These are phyloP conservation scores for Komagataella pastoris DNA, from an alignment of 805 yeast genomes.

Conservation along the genomic window DNA sequence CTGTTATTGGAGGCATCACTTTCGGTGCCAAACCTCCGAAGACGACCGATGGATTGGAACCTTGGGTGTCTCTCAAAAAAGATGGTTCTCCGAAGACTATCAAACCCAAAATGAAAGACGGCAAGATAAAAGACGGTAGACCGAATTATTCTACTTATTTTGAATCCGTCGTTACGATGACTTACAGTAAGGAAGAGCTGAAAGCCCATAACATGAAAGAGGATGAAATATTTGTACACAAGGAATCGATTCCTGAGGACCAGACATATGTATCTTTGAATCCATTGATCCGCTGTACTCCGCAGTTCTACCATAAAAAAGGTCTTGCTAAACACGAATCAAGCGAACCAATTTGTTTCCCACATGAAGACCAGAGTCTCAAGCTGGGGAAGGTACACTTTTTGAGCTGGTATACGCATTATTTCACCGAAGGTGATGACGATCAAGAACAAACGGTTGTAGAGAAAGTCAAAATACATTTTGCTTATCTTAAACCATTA, in stretches of 20 bases:
- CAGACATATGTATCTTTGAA: slow-evolving; percentile 56
- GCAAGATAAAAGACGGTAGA: slow-evolving; percentile 45
- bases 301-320: slow-evolving; percentile 53
- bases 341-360: slow-evolving; percentile 81
- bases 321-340: slow-evolving; percentile 40
- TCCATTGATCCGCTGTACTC: slow-evolving; percentile 79
- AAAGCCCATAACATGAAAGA: slow-evolving; percentile 65
- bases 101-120: slow-evolving; percentile 63
- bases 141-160: slow-evolving; percentile 74
- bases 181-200: slow-evolving; percentile 45
- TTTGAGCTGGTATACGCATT: slow-evolving; percentile 68
- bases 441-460: slow-evolving; percentile 14
- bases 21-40: slow-evolving; percentile 58
- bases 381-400: slow-evolving; percentile 55
- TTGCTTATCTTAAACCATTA: slow-evolving; percentile 49
- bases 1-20: slow-evolving; percentile 51
- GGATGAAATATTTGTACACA: slow-evolving; percentile 44
- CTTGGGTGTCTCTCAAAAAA: slow-evolving; percentile 70
- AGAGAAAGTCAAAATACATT: slow-evolving; percentile 50
- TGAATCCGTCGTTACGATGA: slow-evolving; percentile 49
- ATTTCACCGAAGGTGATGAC: slow-evolving; percentile 27
- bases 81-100: slow-evolving; percentile 75
- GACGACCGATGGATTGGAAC: slow-evolving; percentile 51
- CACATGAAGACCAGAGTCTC: slow-evolving; percentile 46
- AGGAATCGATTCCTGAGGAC: slow-evolving; percentile 49